Conservation (phyloP, 208 protist genomes). For the Acanthamoeba divionensis region DNA sequence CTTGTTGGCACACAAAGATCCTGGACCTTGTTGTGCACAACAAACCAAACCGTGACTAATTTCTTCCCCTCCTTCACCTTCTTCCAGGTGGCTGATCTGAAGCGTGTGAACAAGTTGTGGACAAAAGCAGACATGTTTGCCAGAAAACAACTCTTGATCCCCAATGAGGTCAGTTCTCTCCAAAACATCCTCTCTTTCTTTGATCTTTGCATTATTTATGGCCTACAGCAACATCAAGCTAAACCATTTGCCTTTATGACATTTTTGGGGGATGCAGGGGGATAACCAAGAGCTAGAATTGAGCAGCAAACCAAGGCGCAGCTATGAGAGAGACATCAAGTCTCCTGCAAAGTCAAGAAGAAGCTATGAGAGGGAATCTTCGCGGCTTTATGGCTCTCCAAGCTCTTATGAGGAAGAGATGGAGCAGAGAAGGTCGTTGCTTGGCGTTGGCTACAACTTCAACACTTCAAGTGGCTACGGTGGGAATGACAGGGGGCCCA, state of each 20-base stretch:
- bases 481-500: no score
- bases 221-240: background rate
- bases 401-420: background rate
- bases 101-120: conserved; percentile 40
- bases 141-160: conserved; percentile 27
- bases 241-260: background rate
- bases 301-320: background rate
- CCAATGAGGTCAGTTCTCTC: background rate
- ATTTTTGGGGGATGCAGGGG: no score
- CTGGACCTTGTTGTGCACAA: background rate
- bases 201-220: no score
- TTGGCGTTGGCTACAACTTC: background rate
- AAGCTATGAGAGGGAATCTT: conserved; percentile 17
- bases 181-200: no score
- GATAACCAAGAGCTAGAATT: background rate
- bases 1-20: no score
- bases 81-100: conserved; percentile 14
- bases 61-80: background rate
- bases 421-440: background rate
- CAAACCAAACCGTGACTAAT: no score
- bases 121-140: conserved; percentile 9
- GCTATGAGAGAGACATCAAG: conserved; percentile 41
- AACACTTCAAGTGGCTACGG: no score
- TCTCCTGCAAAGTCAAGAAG: background rate
- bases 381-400: background rate